Evolutionary conservation across 1,284 basidiomycete species (phyloP).

Genomic region (Fomes fomentarius): DNA sequence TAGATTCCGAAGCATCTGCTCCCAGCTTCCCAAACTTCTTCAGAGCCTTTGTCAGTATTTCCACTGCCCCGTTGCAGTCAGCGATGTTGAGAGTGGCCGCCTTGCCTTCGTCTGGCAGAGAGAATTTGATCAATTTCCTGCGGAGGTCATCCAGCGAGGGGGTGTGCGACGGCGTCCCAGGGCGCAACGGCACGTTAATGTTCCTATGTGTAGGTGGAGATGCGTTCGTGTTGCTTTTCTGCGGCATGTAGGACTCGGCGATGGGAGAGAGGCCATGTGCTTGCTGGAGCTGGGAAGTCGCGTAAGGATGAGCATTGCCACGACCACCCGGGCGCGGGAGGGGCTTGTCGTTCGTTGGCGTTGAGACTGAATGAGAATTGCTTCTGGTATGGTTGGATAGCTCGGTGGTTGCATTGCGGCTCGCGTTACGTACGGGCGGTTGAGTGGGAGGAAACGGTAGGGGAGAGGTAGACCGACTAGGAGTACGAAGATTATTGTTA

Average conservation of each 20-base stretch:
- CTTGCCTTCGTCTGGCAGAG: constrained; percentile 77
- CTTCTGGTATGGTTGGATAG: constrained; percentile 46
- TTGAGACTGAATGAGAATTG: constrained; percentile 43
- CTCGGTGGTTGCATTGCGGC: constrained; percentile 29
- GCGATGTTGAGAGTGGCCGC: constrained; percentile 81
- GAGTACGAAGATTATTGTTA: constrained; percentile 46
- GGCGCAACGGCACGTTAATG: constrained; percentile 52
- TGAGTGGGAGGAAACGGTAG: constrained; percentile 45
- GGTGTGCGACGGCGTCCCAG: constrained; percentile 46
- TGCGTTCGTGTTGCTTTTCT: constrained; percentile 38
- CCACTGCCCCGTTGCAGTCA: constrained; percentile 77
- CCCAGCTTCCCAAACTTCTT: constrained; percentile 84
- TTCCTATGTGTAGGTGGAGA: constrained; percentile 38
- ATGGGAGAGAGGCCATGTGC: constrained; percentile 64
- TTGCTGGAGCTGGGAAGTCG: constrained; percentile 31
- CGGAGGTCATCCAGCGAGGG: constrained; percentile 78
- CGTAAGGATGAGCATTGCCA: constrained; percentile 35
- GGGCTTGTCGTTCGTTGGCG: constrained; percentile 34
- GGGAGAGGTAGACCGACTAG: constrained; percentile 59
- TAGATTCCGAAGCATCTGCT: constrained; percentile 51
- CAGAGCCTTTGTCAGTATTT: constrained; percentile 85
- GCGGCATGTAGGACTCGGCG: constrained; percentile 57
- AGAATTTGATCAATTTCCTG: constrained; percentile 85
- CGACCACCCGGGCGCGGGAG: constrained; percentile 39
- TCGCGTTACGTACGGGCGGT: constrained; percentile 36